phyloP scores from a whole-genome alignment of 768 basidiomycete genomes.

The Pleurotus platypus region DNA sequence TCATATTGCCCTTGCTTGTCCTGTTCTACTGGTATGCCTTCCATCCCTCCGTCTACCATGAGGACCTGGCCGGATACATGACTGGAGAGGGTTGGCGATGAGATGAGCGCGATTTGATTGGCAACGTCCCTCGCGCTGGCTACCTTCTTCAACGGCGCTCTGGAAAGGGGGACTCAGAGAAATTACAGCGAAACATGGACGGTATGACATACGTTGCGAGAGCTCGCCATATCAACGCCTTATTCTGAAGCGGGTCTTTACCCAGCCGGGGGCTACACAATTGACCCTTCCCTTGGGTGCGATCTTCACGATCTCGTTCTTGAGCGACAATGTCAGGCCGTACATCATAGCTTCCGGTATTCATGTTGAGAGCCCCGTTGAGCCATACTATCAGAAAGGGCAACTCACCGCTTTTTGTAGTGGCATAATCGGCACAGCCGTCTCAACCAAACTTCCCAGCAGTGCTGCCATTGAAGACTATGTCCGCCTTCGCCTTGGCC shows the following conservation, averaged over 20 bases:
- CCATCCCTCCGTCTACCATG: constrained; percentile 78
- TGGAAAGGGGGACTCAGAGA: constrained; percentile 16
- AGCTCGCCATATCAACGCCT: constrained; percentile 47
- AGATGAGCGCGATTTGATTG: constrained; percentile 55
- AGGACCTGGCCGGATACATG: constrained; percentile 69
- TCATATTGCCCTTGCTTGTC: too few species aligned
- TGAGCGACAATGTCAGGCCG: constrained; percentile 61
- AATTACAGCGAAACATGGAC: not conserved
- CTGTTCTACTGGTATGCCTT: constrained; percentile 42
- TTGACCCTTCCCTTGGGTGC: constrained; percentile 72
- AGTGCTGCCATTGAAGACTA: constrained; percentile 62
- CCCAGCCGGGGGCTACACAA: constrained; percentile 66
- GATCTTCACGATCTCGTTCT: constrained; percentile 80
- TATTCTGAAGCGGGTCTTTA: constrained; percentile 60
- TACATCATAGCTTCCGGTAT: constrained; percentile 61
- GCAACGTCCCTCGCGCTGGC: constrained; percentile 63
- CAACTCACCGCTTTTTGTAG: constrained; percentile 59
- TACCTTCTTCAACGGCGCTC: constrained; percentile 71
- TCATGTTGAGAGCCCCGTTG: not conserved
- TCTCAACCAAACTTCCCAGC: constrained; percentile 73
- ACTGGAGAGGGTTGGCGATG: constrained; percentile 60
- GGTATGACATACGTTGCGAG: constrained; percentile 57
- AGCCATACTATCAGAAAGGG: not conserved
- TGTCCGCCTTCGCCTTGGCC: constrained; percentile 49
- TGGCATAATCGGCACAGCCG: constrained; percentile 65